These are phyloP conservation scores for Jamesozyma gamospora DNA, from an alignment of 805 yeast species.

Conservation along the genomic window DNA sequence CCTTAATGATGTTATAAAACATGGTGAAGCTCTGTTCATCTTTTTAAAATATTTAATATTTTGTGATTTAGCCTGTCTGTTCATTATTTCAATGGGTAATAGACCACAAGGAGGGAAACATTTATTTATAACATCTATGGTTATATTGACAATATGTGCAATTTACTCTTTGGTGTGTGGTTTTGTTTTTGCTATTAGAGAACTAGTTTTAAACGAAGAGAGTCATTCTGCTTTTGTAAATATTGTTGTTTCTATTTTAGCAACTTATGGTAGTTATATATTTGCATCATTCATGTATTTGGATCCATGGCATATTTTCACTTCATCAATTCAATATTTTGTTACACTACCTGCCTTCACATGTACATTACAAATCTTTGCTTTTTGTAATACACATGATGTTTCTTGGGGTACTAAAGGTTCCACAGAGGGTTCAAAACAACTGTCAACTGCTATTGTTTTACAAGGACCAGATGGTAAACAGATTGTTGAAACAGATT, in stretches of 20 bases:
- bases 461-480: slow-evolving; percentile 73
- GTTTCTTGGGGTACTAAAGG: slow-evolving; percentile 97
- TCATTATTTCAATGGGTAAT: slow-evolving; percentile 91
- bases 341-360: slow-evolving; percentile 84
- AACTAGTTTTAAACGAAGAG: slow-evolving; percentile 34
- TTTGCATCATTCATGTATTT: slow-evolving; percentile 74
- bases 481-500: slow-evolving; percentile 57
- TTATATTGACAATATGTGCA: slow-evolving; percentile 68
- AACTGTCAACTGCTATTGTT: slow-evolving; percentile 71
- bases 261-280: slow-evolving; percentile 85
- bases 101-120: slow-evolving; percentile 93
- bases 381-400: slow-evolving; percentile 96
- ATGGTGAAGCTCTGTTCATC: slow-evolving; percentile 75
- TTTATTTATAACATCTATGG: slow-evolving; percentile 62
- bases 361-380: slow-evolving; percentile 87
- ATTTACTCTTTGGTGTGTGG: slow-evolving; percentile 76
- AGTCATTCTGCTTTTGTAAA: slow-evolving; percentile 51
- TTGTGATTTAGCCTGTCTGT: slow-evolving; percentile 75
- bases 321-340: slow-evolving; percentile 83
- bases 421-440: slow-evolving; percentile 62
- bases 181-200: slow-evolving; percentile 58
- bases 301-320: slow-evolving; percentile 94
- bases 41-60: slow-evolving; percentile 78
- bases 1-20: slow-evolving; percentile 43
- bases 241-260: slow-evolving; percentile 71